Evolutionary conservation across 805 yeast genomes (phyloP).

Genomic region (Starmerella etchellsii): DNA sequence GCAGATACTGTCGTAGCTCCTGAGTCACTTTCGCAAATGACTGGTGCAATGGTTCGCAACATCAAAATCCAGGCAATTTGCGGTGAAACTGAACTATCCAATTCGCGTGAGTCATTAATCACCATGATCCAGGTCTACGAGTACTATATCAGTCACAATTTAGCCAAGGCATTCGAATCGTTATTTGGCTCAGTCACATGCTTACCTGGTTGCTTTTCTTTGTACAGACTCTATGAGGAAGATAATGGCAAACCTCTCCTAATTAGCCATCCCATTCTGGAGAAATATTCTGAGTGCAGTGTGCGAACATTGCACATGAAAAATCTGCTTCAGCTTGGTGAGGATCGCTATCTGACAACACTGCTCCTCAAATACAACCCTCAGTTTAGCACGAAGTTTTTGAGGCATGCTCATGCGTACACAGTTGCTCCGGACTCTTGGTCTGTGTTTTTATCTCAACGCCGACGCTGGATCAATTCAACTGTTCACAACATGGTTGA

Average conservation of each 20-base stretch:
- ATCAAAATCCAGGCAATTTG: conserved; percentile 46
- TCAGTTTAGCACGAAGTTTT: conserved; percentile 40
- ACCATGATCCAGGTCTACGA: conserved; percentile 54
- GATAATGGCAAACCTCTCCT: conserved; percentile 46
- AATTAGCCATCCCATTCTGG: conserved; percentile 47
- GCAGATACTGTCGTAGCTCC: conserved; percentile 50
- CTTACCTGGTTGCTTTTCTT: conserved; percentile 52
- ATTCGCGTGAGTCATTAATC: conserved; percentile 39
- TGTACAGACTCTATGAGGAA: conserved; percentile 44
- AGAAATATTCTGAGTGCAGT: conserved; percentile 41
- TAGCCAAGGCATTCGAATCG: conserved; percentile 50
- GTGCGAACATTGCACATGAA: conserved; percentile 48
- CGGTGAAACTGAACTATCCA: conserved; percentile 48
- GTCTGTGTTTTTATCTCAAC: conserved; percentile 45
- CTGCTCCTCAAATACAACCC: conserved; percentile 46
- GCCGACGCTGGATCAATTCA: conserved; percentile 58
- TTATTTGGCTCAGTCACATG: conserved; percentile 53
- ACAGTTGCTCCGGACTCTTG: conserved; percentile 49
- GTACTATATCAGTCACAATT: conserved; percentile 50
- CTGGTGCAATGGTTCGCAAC: conserved; percentile 43
- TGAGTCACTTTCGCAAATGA: conserved; percentile 42
- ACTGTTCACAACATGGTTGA: conserved; percentile 52
- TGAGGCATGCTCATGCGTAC: conserved; percentile 46
- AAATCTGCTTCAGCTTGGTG: conserved; percentile 49
- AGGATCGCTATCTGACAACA: conserved; percentile 46